Conservation (phyloP, 495 filamentous ascomycete species). For the Neurospora sublineolata region DNA sequence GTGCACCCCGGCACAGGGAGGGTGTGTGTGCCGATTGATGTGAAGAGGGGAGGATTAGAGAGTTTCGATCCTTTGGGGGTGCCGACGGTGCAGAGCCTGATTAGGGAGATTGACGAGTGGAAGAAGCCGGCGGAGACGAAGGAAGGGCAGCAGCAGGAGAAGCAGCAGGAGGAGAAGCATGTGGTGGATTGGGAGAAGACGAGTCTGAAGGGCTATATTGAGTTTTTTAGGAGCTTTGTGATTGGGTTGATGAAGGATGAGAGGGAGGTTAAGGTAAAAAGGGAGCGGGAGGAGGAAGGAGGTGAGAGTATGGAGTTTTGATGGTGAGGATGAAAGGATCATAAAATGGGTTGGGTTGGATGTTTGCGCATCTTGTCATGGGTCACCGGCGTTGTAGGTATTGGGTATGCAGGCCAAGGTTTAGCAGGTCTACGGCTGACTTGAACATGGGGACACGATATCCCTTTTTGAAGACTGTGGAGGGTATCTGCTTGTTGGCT, state of each 20-base stretch:
- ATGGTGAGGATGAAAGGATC: not conserved
- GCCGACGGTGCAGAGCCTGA: constrained; percentile 70
- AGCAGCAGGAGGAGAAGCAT: constrained; percentile 22
- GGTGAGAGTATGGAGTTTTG: constrained; percentile 48
- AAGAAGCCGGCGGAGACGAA: constrained; percentile 25
- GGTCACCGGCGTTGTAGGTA: not conserved
- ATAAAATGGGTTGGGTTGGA: not conserved
- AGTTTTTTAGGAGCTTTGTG: constrained; percentile 78
- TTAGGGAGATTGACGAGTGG: constrained; percentile 75
- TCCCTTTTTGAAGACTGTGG: not conserved
- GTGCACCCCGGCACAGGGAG: constrained; percentile 89
- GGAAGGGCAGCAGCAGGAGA: constrained; percentile 52
- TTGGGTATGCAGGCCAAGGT: not conserved
- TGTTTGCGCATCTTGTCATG: not conserved
- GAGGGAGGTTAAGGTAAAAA: constrained; percentile 57
- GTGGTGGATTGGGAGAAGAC: constrained; percentile 94
- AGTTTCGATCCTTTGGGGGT: constrained; percentile 79
- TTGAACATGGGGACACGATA: not conserved
- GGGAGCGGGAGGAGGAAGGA: constrained; percentile 42
- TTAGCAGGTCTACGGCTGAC: not conserved
- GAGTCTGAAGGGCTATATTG: constrained; percentile 81
- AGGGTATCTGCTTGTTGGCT: not conserved
- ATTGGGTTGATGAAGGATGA: constrained; percentile 70
- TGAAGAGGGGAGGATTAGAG: constrained; percentile 41
- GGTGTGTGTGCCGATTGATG: constrained; percentile 89